Evolutionary conservation across 768 basidiomycete genomes (phyloP), one percentile per base, ranked within the genome.

Genomic region (Rhizopogon roseolus): DNA sequence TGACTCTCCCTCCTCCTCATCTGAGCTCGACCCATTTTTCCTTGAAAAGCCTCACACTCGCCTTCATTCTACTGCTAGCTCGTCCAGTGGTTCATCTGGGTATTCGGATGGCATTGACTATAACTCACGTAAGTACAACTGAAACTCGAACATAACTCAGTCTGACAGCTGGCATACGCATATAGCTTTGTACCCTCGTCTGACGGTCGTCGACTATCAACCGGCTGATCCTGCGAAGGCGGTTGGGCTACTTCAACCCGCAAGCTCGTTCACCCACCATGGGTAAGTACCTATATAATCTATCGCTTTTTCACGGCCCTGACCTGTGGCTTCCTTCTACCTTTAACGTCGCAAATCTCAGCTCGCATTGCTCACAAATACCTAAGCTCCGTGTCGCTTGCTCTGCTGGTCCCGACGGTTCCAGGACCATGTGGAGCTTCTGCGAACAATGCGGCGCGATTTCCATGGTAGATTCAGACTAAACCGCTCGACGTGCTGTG

Each of bases 401-500:
- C 62, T 81, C 87, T 34, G 69, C 87, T 17, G 81, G 86, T 51
- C 70, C 76, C 56, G 81, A 82, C 58, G 89, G 89, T 56, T 81
- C 80, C 66, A 67, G 69, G 54, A 84, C 88, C 16, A 90, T 92
- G 88, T 92, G 90, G 90, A 85, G 84, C 63, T 85, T 88, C 66
- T 92, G 90, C 69, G 89, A 90, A 77, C 79, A 90, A 74, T 92
- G 90, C 67, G 90, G 90, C 69, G 86, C 90, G 54, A 90, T 92
- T 68, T 88, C 88, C 57, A 90, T 90, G 85, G 86, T 92, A 71
- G 86, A 90, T 65, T 78, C 77, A 70, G 85, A 88, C 69, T 86
- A 72, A 61, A 14, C 49, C 36, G 16, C 16, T 49, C 10, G 43
- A 43, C 36, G 13, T 28, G 7, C 44, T 28, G n/a, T 7, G 28